A percentile compares a stretch with the other conserved stretches of the same genome.
These are phyloP conservation scores for Penicillium concentricum DNA, from an alignment of 2,329 filamentous ascomycete species.

Conservation along the genomic window DNA sequence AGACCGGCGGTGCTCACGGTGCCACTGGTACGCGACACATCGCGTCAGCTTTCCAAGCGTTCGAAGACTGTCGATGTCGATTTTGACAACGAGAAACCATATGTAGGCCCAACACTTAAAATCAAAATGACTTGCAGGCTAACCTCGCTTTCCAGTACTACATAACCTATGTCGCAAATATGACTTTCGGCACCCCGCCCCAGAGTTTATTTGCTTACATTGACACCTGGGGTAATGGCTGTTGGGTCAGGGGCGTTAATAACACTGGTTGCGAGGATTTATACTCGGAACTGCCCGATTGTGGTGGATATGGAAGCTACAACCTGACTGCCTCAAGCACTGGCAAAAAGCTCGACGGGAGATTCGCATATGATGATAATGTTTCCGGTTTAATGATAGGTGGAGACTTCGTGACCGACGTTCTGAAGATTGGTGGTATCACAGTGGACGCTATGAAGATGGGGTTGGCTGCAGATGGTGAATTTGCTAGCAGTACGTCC, in stretches of 20 bases:
- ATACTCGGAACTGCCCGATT: not conserved
- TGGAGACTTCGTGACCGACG: not conserved
- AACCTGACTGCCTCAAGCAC: not conserved
- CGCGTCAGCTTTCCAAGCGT: not conserved
- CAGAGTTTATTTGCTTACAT: not conserved
- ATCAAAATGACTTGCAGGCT: not conserved
- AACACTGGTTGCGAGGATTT: not conserved
- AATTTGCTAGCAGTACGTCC: not conserved
- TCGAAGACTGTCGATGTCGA: not conserved
- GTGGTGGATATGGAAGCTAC: not conserved
- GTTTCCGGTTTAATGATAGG: not conserved
- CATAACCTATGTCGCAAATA: not conserved
- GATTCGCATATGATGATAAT: not conserved
- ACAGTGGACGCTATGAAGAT: not conserved
- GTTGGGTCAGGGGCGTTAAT: not conserved
- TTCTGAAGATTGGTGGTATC: not conserved
- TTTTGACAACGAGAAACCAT: not conserved
- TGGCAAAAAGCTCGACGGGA: not conserved
- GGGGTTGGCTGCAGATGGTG: not conserved
- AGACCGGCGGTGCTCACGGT: not conserved
- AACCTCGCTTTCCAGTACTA: not conserved
- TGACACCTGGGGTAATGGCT: not conserved
- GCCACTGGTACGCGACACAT: not conserved
- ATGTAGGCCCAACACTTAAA: not conserved
- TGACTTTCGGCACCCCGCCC: not conserved